phyloP scores from a whole-genome alignment of 2,329 filamentous ascomycete species.

The Aspergillus sp. region DNA sequence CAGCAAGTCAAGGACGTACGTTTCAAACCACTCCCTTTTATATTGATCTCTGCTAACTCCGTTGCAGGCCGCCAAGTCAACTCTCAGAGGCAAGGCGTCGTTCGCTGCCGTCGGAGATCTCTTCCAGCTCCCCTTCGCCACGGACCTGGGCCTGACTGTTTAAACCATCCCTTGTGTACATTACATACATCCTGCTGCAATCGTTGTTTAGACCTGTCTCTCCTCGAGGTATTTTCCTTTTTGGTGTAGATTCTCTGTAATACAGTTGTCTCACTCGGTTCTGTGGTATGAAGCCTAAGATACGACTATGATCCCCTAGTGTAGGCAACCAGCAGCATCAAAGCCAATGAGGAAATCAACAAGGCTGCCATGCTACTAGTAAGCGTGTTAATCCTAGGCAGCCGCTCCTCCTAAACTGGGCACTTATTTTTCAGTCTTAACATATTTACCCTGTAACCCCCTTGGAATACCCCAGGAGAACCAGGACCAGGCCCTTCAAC shows the following conservation, averaged over 20 bases:
- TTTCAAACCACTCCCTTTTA: too few species aligned
- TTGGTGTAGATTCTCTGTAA: conserved; percentile 31
- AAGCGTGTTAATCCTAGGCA: too few species aligned
- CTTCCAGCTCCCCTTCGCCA: conserved; percentile 79
- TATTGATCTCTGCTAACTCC: conserved; percentile 18
- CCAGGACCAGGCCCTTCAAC: too few species aligned
- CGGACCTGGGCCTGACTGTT: conserved; percentile 88
- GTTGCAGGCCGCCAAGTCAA: conserved; percentile 69
- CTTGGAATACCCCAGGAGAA: too few species aligned
- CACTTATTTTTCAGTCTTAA: too few species aligned
- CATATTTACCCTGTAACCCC: too few species aligned
- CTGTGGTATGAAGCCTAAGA: conserved; percentile 1
- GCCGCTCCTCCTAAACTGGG: too few species aligned
- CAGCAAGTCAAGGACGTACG: conserved; percentile 80
- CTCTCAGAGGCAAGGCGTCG: conserved; percentile 80
- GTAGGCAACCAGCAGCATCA: too few species aligned
- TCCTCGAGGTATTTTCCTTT: conserved; percentile 29
- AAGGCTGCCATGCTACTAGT: too few species aligned
- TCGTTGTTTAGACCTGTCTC: conserved; percentile 29
- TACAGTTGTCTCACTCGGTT: conserved; percentile 29
- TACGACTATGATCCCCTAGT: too few species aligned
- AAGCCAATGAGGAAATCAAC: too few species aligned
- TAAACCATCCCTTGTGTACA: conserved; percentile 50
- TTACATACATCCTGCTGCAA: conserved; percentile 28
- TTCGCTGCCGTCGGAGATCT: conserved; percentile 88